Percentiles rank a stretch among this genome's conserved stretches.
Conservation (phyloP, 2,329 filamentous ascomycete genomes). For the Zasmidium cellare region DNA sequence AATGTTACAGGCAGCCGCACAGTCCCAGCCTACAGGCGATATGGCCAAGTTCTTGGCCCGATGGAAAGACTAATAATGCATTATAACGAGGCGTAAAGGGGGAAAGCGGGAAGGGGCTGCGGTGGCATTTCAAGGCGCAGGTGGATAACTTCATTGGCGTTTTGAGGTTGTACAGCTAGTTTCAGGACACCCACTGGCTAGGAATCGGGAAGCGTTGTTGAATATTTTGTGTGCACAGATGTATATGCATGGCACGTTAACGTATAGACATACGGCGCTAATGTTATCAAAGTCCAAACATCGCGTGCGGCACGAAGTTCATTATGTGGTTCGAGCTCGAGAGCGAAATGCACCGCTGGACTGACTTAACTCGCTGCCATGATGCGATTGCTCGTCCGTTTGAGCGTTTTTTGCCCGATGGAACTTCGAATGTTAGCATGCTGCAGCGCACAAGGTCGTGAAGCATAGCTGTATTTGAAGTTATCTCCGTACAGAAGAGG, state of each 20-base stretch:
- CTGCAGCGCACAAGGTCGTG: too few relatives aligned
- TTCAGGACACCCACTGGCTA: background rate
- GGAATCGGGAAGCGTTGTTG: background rate
- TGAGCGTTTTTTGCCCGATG: too few relatives aligned
- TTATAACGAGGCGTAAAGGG: background rate
- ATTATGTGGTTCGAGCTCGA: too few relatives aligned
- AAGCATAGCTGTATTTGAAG: too few relatives aligned
- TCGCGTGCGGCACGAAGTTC: too few relatives aligned
- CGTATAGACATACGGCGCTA: background rate
- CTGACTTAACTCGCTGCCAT: too few relatives aligned
- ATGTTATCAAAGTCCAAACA: too few relatives aligned
- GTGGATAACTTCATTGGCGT: background rate
- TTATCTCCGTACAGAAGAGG: too few relatives aligned
- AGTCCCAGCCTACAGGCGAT: slow-evolving; percentile 51
- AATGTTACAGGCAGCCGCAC: slow-evolving; percentile 52
- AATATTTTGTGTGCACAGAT: background rate
- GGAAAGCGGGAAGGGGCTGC: background rate
- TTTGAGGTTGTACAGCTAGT: background rate
- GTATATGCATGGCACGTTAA: background rate
- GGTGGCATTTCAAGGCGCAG: background rate
- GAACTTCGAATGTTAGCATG: too few relatives aligned
- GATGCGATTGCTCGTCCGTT: too few relatives aligned
- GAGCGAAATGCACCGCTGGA: too few relatives aligned
- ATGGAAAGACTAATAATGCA: slow-evolving; percentile 55
- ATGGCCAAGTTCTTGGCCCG: slow-evolving; percentile 60